Evolutionary conservation across 139 green algal species (phyloP), one percentile per base, ranked within the genome.

Genomic region (Zygnema cylindricum): DNA sequence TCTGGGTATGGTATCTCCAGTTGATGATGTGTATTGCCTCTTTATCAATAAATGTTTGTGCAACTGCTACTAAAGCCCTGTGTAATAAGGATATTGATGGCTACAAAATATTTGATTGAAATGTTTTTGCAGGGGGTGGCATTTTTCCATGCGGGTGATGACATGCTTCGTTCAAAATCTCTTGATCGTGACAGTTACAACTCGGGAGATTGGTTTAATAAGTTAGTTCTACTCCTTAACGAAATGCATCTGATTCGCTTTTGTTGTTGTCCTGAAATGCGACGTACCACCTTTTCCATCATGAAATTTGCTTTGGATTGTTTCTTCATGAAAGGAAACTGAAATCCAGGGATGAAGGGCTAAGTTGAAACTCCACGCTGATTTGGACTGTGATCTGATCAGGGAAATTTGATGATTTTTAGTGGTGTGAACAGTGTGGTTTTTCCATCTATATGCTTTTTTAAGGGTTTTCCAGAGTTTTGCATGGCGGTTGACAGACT

Each of bases 111-210:
- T n/a, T n/a, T n/a, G n/a, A n/a, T n/a, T n/a, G n/a, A n/a, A n/a
- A n/a, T n/a, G 16, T 63, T 63, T 7, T 76, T 49, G 32, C 91
- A 95, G 91, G 94, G 94, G 3, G 84, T 95, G 41, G 93, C 95
- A 1, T 98, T 98, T 89, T 93, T 98, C 57, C 95, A 97, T 91
- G 94, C 96, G 11, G 95, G 95, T 1, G 95, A 97, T 85, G 95
- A 98, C 77, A 93, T 97, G 55, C 93, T 98, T 69, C 93, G 95
- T 43, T 96, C 92, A 79, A 98, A 98, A 90, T 94, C 84, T 85
- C 90, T 98, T 2, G 96, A 98, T 92, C 84, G 95, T 0, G 96
- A 98, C 92, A 94, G 84, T 57, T 97, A 97, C 91, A 95, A 97
- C 90, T 96, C 86, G 11, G 91, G 91, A 35, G 91, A 93, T 57